These are phyloP conservation scores for Eucalyptus marginata DNA, from an alignment of 345 rosid genomes.

Conservation along the genomic window DNA sequence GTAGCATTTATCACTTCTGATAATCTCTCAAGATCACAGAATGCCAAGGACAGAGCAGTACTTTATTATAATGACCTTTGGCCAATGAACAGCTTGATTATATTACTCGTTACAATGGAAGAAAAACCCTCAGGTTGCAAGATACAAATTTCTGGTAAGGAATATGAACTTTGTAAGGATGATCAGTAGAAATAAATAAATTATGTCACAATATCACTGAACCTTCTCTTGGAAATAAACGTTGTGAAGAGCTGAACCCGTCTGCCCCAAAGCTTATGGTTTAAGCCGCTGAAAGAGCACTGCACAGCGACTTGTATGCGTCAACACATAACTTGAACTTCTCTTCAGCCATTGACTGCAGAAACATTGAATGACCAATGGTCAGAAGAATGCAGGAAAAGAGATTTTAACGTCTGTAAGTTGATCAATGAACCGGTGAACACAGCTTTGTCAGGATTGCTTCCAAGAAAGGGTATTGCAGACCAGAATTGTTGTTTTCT, in stretches of 20 bases:
- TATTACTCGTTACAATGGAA: neutral
- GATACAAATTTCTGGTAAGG: neutral
- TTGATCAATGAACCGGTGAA: neutral
- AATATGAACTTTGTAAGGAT: neutral
- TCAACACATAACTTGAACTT: slow-evolving; percentile 68
- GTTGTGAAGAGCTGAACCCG: neutral
- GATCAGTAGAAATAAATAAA: neutral
- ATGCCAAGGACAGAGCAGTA: neutral
- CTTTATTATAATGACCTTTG: neutral
- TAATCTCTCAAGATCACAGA: neutral
- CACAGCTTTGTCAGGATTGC: neutral
- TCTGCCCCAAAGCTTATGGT: neutral
- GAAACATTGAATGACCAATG: neutral
- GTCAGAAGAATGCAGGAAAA: neutral
- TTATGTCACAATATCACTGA: neutral
- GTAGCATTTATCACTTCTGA: neutral
- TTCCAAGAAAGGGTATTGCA: neutral
- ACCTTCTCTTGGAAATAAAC: neutral
- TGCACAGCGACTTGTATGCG: slow-evolving; percentile 73
- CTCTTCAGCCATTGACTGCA: slow-evolving; percentile 78
- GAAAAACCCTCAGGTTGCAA: neutral
- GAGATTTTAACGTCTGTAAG: neutral
- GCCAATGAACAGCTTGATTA: neutral
- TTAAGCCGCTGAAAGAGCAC: slow-evolving; percentile 22
- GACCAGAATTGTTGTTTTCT: rapidly evolving